Evolutionary conservation across 192 early-diverging fungal species (phyloP).

Genomic region (Chytriomyces confervae): DNA sequence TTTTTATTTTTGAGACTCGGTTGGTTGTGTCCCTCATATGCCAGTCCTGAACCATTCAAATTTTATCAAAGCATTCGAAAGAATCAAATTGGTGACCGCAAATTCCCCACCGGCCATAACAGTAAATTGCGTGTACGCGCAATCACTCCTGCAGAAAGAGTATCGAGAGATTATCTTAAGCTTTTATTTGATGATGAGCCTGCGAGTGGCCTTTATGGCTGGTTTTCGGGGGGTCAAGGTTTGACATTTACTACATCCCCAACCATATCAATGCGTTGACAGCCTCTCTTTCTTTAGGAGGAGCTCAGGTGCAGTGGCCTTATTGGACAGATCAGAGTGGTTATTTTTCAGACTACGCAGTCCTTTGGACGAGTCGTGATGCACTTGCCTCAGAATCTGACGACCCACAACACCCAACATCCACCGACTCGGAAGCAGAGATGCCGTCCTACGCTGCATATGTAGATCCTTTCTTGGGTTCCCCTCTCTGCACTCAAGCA

Average conservation of each 20-base stretch:
- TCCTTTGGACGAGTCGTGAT: conserved; percentile 2
- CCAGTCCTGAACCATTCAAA: no score
- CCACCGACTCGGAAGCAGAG: neutral
- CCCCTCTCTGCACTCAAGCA: conserved; percentile 5
- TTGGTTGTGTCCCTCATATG: neutral
- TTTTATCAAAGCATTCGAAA: conserved; percentile 16
- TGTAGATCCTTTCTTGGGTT: conserved; percentile 16
- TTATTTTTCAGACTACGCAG: conserved; percentile 17
- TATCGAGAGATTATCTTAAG: neutral
- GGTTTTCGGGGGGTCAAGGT: conserved; percentile 17
- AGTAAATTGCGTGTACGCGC: conserved; percentile 10
- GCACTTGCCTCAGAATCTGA: neutral
- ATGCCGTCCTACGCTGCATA: conserved; percentile 1
- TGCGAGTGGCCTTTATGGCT: neutral
- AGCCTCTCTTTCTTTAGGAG: neutral
- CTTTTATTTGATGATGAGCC: neutral
- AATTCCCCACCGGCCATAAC: conserved; percentile 8
- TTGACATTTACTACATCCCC: neutral
- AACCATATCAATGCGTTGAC: neutral
- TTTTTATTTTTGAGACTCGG: neutral
- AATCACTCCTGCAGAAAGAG: conserved; percentile 18
- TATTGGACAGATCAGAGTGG: conserved; percentile 20
- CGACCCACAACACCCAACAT: neutral
- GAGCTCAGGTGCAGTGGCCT: conserved; percentile 11
- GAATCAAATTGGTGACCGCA: conserved; percentile 8